Base-by-base conservation (phyloP, 2,329 filamentous ascomycete genomes). In the Didymella keratinophila region DNA sequence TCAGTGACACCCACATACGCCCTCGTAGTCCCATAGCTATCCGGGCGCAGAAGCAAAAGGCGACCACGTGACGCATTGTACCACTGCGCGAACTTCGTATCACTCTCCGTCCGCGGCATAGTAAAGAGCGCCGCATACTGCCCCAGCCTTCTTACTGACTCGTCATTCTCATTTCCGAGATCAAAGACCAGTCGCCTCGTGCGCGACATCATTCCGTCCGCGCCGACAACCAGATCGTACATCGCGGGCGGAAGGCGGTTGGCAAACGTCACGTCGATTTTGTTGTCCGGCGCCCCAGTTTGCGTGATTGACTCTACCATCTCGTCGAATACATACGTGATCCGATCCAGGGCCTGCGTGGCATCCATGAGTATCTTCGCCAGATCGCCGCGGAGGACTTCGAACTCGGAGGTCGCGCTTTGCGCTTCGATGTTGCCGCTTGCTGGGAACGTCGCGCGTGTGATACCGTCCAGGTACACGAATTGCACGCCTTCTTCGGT, bases 301-400 rank as follows among this genome's bases (percentile, higher is more conserved):
- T 76, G 67, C 8, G 76, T 67, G 8, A 80, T 68, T 4, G 63
- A 65, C 12, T 60, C 57, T 23, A 72, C 53, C 28, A 62, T 64
- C 20, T 68, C 73, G n/a, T 70, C 73, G 44, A 79, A 79, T 1
- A 76, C 44, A 46, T 78, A 76, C 16, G 69, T 64, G 9, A 77
- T 69, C 5, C 70, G 52, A 5, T 69, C 49, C 11, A 60, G 48
- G 44, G 70, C 21, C 21, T 62, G 52, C 50, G 74, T 78, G 1
- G 72, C 73, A 14, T 84, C 77, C 63, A 82, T 82, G 1, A 88
- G 68, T 2, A 87, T 74, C 11, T 75, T 71, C 4, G 80, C 79
- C n/a, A 88, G 66, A 51, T 86, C 83, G 0, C 83, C 84, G 9
- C 86, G 78, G 79, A 88, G 83, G 47, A 88, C 83, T 73, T 88